Percentiles rank a stretch among this genome's conserved stretches.
These are phyloP conservation scores for Ascosphaera apis DNA, from an alignment of 2,329 filamentous ascomycete genomes.

Conservation along the genomic window DNA sequence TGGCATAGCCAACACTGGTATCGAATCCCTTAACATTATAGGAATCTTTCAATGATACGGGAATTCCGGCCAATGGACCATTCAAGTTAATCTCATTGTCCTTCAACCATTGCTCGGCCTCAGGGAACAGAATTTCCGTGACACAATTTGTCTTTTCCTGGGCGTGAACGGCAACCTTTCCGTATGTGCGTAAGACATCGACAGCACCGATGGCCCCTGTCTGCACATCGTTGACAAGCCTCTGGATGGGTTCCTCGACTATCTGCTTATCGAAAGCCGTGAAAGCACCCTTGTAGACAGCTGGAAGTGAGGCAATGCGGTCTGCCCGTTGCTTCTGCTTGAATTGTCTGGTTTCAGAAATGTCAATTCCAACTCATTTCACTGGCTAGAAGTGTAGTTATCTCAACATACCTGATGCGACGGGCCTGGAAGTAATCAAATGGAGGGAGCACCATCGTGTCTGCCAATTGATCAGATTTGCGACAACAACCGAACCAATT, in stretches of 20 bases:
- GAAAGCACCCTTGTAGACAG: conserved; percentile 42
- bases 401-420: conserved; percentile 38
- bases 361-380: conserved; percentile 4
- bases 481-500: too few relatives aligned
- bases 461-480: too few relatives aligned
- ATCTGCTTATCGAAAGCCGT: conserved; percentile 41
- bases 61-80: conserved; percentile 68
- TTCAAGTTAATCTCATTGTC: conserved; percentile 40
- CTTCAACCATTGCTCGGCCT: conserved; percentile 50
- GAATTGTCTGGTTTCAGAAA: conserved; percentile 31
- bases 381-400: conserved; percentile 1
- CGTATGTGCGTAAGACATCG: conserved; percentile 63
- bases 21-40: conserved; percentile 68
- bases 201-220: conserved; percentile 39
- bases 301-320: conserved; percentile 43
- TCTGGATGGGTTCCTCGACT: conserved; percentile 49
- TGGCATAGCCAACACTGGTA: conserved; percentile 57
- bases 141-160: conserved; percentile 75
- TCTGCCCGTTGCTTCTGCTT: conserved; percentile 56
- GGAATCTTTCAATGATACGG: conserved; percentile 59
- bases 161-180: conserved; percentile 62
- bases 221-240: conserved; percentile 58
- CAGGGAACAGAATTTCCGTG: conserved; percentile 62
- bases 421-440: conserved; percentile 49
- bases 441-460: conserved; percentile 24